phyloP scores from a whole-genome alignment of 2,329 filamentous ascomycete genomes.

The Chaetomiaceae sp. region DNA sequence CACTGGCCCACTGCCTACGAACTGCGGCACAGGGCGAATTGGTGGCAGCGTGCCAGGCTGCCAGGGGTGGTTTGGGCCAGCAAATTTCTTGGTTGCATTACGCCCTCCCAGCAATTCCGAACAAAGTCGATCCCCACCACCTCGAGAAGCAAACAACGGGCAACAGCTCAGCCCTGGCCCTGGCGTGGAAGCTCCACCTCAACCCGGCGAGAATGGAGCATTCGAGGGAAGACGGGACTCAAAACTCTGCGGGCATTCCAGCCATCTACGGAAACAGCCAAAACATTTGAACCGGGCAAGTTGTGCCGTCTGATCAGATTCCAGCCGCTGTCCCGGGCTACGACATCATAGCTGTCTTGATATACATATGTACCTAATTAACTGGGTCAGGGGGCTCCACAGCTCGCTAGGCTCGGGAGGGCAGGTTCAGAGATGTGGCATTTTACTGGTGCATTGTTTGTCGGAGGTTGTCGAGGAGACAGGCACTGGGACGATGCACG shows the following conservation, averaged over 20 bases:
- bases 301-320: background rate
- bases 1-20: constrained; percentile 23
- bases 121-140: no score
- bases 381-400: constrained; percentile 7
- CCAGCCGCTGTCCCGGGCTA: constrained; percentile 4
- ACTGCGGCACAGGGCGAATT: constrained; percentile 10
- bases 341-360: constrained; percentile 17
- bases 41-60: constrained; percentile 6
- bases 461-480: background rate
- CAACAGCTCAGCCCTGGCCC: background rate
- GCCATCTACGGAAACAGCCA: background rate
- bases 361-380: no score
- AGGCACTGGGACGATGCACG: no score
- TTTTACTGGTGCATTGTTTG: background rate
- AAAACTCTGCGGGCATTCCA: background rate
- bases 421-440: background rate
- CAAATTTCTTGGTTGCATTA: constrained; percentile 14
- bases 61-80: constrained; percentile 3
- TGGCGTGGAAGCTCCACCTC: background rate
- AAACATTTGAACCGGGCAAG: background rate
- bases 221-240: background rate
- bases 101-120: background rate
- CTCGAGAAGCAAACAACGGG: no score
- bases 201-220: background rate
- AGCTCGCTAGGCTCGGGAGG: background rate